These are phyloP conservation scores for Cucurbita ficifolia DNA, from an alignment of 306 rosid genomes.

Conservation along the genomic window DNA sequence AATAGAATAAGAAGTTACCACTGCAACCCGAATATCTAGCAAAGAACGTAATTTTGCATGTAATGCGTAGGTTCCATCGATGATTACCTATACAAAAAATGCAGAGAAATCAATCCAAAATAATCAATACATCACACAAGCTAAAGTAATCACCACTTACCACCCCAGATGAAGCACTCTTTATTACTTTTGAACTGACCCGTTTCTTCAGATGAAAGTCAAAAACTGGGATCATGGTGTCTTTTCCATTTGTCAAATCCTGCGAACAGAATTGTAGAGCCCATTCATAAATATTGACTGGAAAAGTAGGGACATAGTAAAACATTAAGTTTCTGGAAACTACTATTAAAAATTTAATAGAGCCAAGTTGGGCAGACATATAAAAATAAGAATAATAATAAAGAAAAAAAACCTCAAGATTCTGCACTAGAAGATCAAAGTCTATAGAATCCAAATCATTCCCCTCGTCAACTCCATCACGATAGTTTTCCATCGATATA, in stretches of 20 bases:
- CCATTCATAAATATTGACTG: conserved; percentile 4
- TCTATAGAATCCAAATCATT: conserved; percentile 65
- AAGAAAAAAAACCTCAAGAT: conserved; percentile 77
- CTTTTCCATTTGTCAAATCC: conserved; percentile 86
- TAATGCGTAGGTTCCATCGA: conserved; percentile 93
- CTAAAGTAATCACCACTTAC: conserved; percentile 32
- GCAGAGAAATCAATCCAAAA: conserved; percentile 5
- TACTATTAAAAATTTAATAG: background rate
- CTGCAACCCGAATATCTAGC: conserved; percentile 99
- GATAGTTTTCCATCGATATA: conserved; percentile 92
- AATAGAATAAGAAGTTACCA: conserved; percentile 31
- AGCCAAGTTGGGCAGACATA: conserved; percentile 20
- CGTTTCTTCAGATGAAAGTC: conserved; percentile 84
- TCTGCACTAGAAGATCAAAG: conserved; percentile 56
- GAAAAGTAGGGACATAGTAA: background rate
- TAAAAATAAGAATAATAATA: too few species aligned
- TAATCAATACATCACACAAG: background rate
- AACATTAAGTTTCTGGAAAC: conserved; percentile 2
- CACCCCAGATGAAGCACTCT: conserved; percentile 82
- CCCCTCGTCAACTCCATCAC: conserved; percentile 76
- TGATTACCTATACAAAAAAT: conserved; percentile 52
- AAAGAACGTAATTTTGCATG: conserved; percentile 92
- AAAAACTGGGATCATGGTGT: conserved; percentile 59
- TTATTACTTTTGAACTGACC: conserved; percentile 52
- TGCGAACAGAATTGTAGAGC: conserved; percentile 21